Conservation (phyloP, 2,329 filamentous ascomycete species). For the Nannizziopsis barbatae region DNA sequence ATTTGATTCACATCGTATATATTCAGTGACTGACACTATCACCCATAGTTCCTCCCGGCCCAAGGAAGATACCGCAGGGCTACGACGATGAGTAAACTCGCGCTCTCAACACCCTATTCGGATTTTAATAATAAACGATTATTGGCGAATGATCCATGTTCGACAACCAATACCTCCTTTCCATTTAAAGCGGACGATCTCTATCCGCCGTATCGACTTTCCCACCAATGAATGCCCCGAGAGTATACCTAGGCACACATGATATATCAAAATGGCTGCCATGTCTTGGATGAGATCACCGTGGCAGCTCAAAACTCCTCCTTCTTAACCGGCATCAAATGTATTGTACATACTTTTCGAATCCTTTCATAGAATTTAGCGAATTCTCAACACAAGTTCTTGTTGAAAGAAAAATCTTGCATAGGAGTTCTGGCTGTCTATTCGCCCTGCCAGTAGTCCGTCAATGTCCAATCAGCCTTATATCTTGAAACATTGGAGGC, state of each 20-base stretch:
- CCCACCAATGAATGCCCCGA: too few relatives aligned
- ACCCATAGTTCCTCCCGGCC: conserved; percentile 35
- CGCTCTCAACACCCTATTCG: background rate
- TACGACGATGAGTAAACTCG: conserved; percentile 33
- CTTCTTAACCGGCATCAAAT: background rate
- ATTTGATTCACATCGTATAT: background rate
- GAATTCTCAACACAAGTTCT: background rate
- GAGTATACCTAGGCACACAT: too few relatives aligned
- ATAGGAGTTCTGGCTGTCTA: background rate
- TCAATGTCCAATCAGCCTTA: too few relatives aligned
- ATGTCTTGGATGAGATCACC: too few relatives aligned
- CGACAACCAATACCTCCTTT: too few relatives aligned
- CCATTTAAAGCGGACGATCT: too few relatives aligned
- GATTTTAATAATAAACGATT: too few relatives aligned
- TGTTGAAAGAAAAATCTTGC: background rate
- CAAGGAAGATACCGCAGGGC: conserved; percentile 36
- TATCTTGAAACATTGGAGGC: too few relatives aligned
- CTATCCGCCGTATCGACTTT: too few relatives aligned
- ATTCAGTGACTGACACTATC: conserved; percentile 2
- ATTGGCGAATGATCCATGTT: background rate
- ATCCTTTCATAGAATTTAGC: conserved; percentile 4
- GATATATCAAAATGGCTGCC: too few relatives aligned
- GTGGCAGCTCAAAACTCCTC: background rate
- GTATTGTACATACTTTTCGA: background rate
- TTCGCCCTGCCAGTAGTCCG: background rate